phyloP scores from a whole-genome alignment of 495 filamentous ascomycete genomes.

The Stereocaulon alpinum region DNA sequence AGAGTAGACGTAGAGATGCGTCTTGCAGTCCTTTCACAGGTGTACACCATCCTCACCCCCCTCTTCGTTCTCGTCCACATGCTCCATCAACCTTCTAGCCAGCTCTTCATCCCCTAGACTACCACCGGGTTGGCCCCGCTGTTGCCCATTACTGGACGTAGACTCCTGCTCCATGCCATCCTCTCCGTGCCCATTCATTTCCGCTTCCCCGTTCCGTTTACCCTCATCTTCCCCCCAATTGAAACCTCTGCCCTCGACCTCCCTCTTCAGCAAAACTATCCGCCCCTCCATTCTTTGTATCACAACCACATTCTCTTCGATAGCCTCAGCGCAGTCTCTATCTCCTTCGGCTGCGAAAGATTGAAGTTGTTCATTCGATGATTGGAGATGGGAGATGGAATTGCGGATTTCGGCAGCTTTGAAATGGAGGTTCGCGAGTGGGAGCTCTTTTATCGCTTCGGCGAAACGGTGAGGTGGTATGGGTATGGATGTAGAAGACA shows the following conservation, averaged over 20 bases:
- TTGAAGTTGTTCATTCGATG: conserved; percentile 64
- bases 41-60: conserved; percentile 51
- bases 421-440: conserved; percentile 58
- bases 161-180: conserved; percentile 19
- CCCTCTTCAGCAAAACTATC: conserved; percentile 53
- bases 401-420: conserved; percentile 79
- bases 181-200: conserved; percentile 26
- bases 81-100: conserved; percentile 34
- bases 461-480: conserved; percentile 57
- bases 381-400: conserved; percentile 67
- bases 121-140: conserved; percentile 17
- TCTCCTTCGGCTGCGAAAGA: conserved; percentile 48
- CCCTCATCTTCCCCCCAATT: conserved; percentile 52
- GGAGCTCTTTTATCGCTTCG: conserved; percentile 60
- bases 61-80: conserved; percentile 34
- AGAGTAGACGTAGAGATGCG: not conserved
- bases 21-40: conserved; percentile 32
- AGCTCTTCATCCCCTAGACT: conserved; percentile 39
- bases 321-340: conserved; percentile 53
- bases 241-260: conserved; percentile 67
- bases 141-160: conserved; percentile 17
- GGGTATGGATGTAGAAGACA: conserved; percentile 42
- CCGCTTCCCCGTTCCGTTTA: conserved; percentile 18
- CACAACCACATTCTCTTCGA: conserved; percentile 63
- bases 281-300: conserved; percentile 63